phyloP scores from a whole-genome alignment of 768 basidiomycete genomes.

The Kwoniella pini region DNA sequence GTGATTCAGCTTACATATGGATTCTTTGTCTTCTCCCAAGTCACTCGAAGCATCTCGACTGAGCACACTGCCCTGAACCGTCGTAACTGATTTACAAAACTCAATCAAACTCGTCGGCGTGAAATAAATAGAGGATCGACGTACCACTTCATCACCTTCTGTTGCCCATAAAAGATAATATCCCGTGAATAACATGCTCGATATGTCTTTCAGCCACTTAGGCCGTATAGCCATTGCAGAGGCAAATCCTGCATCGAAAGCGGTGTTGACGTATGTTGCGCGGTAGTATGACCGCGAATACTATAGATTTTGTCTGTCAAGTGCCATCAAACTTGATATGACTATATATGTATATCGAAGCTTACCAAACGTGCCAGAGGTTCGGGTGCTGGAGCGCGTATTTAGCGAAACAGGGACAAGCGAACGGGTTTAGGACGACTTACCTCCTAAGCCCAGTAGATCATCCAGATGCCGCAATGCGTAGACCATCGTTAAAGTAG shows the following conservation, averaged over 20 bases:
- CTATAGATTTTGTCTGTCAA: constrained; percentile 58
- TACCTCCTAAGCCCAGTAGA: constrained; percentile 77
- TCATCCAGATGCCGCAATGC: constrained; percentile 80
- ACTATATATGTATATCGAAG: not conserved
- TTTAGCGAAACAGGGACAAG: not conserved
- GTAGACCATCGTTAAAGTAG: constrained; percentile 80
- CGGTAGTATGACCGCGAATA: constrained; percentile 92
- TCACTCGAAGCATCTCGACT: constrained; percentile 89
- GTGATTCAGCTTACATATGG: constrained; percentile 67
- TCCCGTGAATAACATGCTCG: constrained; percentile 76
- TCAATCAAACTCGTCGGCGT: not conserved
- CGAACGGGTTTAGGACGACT: constrained; percentile 42
- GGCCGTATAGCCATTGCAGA: constrained; percentile 91
- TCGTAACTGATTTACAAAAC: constrained; percentile 65
- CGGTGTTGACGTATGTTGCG: constrained; percentile 90
- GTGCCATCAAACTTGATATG: not conserved
- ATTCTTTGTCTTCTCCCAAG: constrained; percentile 96
- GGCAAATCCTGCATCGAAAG: constrained; percentile 95
- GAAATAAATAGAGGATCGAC: constrained; percentile 20
- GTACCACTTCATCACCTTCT: constrained; percentile 95
- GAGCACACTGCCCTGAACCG: constrained; percentile 90
- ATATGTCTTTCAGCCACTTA: constrained; percentile 85
- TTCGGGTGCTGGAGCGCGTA: constrained; percentile 70
- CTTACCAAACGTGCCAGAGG: constrained; percentile 82
- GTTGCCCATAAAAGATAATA: constrained; percentile 90